Base-by-base conservation (phyloP, 192 early-diverging fungal genomes). In the Podila verticillata region DNA sequence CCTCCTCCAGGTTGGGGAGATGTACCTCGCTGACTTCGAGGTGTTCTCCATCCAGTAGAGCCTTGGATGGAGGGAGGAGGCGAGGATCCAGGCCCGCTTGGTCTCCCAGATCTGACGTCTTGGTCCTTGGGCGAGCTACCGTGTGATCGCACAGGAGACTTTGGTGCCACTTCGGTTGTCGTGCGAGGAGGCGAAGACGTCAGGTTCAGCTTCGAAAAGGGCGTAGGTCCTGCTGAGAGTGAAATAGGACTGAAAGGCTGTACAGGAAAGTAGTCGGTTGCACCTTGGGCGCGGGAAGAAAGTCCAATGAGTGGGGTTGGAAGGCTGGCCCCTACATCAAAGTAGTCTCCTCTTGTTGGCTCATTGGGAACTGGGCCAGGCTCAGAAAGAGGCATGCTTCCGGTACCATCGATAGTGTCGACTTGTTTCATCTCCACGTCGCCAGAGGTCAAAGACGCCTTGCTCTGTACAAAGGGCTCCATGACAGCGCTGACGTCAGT, bases 201-300 rank as follows among this genome's bases (percentile, higher is more conserved):
- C 61, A 80, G 61, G 17, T 72, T 80, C 39, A 80, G 30, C 47
- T 72, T 80, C 3, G 77, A 67, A 28, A 80, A 80, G n/a, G 77
- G 64, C 7, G 77, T 68, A 0, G 77, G 62, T 35, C 77, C 77
- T 17, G 57, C 63, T 5, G 75, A 79, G 13, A 80, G 77, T 3
- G 77, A 68, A 17, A 63, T 54, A 15, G 77, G 77, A 31, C 77
- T 80, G 44, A 68, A 80, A 19, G 77, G 77, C 26, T 80, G 77
- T 4, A 80, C 70, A n/a, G 77, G 77, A 26, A 80, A 80, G 20
- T 80, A 80, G 9, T 80, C 77, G 29, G 64, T 36, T 19, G 65
- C 48, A 22, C 3, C 35, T 24, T 74, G 74, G 4, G 56, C 44
- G 10, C 70, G 56, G 4, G 77, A 60, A 3, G 77, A 72, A 3